Evolutionary conservation across 2,329 filamentous ascomycete species (phyloP), one percentile per base, ranked within the genome.

Genomic region (Ceratocystis destructans): DNA sequence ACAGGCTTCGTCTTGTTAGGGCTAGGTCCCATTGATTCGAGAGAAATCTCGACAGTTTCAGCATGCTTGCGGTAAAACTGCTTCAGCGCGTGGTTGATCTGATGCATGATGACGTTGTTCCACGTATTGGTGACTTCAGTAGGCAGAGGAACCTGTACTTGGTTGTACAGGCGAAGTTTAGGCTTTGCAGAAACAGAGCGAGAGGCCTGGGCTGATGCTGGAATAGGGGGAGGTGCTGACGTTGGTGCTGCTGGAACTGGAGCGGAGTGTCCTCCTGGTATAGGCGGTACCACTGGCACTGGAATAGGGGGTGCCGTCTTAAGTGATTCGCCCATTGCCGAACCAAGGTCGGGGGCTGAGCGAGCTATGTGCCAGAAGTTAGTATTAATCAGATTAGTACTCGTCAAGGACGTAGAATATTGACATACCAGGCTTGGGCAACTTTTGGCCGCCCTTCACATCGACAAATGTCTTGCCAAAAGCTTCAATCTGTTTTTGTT

Each of bases 1-100:
- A 89, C 92, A 0, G 89, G 88, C 65, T 81, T 82, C 0, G 86
- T 85, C 65, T 82, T 84, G 45, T 84, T 79, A 5, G 83, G 80
- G 2, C 83, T 85, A 64, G 88, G 85, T 20, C 89, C 89, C 50
- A 91, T 84, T 0, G 85, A 87, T 68, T 90, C 85, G 1, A 93
- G 82, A 8, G 87, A 88, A 50, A 93, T 90, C 71, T 89, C 88
- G 44, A 90, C 84, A 0, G 88, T 89, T 73, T 93, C 89, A 0
- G 85, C 82, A 62, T 89, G 82, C 70, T 88, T 88, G 69, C 83
- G 83, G 71, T 91, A 86, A 68, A 89, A 89, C 63, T 83, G 81
- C 25, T 85, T 83, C 17, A 91, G 79, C 1, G 89, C 83, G 20
- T 83, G 79, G 72, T 90, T 88, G 68, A 93, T 83, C 68, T 89